Conservation (phyloP, 1,284 basidiomycete species). For the Cutaneotrichosporon cavernicola region DNA sequence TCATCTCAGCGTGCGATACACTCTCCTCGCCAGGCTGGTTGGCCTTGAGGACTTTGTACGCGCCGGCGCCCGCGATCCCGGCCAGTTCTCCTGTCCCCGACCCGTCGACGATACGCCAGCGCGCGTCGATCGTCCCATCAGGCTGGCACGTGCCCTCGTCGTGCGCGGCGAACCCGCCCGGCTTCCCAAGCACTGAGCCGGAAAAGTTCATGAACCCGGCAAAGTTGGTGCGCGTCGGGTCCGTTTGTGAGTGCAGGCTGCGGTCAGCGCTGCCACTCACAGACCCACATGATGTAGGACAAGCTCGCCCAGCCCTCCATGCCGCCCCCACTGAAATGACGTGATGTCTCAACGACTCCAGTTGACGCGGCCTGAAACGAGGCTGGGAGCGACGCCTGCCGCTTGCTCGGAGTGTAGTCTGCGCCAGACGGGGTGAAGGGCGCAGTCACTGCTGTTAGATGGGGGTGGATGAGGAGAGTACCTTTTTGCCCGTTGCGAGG, state of each 20-base stretch:
- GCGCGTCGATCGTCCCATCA: neutral
- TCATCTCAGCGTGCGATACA: neutral
- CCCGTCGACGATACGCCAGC: neutral
- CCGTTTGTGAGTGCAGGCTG: neutral
- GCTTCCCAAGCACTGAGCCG: neutral
- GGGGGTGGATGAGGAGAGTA: neutral
- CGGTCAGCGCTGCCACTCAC: neutral
- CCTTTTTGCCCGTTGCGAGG: conserved; percentile 1
- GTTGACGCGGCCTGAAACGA: neutral
- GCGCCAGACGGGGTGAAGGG: neutral
- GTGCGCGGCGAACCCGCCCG: neutral
- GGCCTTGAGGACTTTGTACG: neutral
- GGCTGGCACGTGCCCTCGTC: neutral
- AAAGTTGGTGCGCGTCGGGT: neutral
- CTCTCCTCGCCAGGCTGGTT: neutral
- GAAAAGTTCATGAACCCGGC: neutral
- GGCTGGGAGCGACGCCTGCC: neutral
- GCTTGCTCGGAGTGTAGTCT: neutral
- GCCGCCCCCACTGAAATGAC: neutral
- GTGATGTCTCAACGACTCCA: neutral
- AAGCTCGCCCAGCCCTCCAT: neutral
- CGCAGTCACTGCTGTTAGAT: neutral
- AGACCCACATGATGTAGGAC: neutral
- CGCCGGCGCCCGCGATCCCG: neutral
- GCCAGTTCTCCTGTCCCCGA: neutral